Evolutionary conservation across 1,284 basidiomycete genomes (phyloP).

Genomic region (Kalmanozyma brasiliensis): DNA sequence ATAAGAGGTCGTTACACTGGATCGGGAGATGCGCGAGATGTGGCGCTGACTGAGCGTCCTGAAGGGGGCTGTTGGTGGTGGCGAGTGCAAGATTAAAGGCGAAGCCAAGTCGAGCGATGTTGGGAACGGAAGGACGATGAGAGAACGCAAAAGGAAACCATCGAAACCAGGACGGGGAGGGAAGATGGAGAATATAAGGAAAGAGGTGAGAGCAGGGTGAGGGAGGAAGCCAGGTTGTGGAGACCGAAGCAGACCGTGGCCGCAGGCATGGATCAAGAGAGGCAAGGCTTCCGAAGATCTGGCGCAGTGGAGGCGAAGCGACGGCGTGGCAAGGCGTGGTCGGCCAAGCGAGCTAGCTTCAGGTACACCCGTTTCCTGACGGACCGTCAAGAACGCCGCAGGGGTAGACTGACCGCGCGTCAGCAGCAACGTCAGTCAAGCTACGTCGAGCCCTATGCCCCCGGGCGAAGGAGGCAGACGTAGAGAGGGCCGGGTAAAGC

Average conservation of each 20-base stretch:
- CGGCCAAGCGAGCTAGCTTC: not conserved
- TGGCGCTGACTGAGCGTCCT: no score
- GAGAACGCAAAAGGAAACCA: constrained; percentile 3
- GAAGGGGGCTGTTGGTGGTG: no score
- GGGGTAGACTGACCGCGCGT: no score
- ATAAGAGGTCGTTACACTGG: not conserved
- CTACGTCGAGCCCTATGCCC: not conserved
- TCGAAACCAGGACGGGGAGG: constrained; percentile 2
- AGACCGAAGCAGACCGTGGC: not conserved
- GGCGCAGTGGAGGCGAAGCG: constrained; percentile 7
- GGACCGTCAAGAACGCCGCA: no score
- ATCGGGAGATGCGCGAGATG: no score
- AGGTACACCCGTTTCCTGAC: no score
- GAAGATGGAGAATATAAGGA: constrained; percentile 12
- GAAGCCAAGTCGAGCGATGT: not conserved
- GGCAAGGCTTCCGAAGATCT: constrained; percentile 31
- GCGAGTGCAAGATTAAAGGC: not conserved
- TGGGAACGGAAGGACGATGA: constrained; percentile 3
- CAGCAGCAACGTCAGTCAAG: not conserved
- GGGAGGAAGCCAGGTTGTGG: not conserved
- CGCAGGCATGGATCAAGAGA: constrained; percentile 15
- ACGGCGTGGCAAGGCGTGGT: constrained; percentile 7
- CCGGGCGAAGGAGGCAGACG: no score
- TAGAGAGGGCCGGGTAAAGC: no score
- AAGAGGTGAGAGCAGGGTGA: not conserved